These are phyloP conservation scores for Porphyrellus cyaneotinctus DNA, from an alignment of 768 basidiomycete genomes.

Conservation along the genomic window DNA sequence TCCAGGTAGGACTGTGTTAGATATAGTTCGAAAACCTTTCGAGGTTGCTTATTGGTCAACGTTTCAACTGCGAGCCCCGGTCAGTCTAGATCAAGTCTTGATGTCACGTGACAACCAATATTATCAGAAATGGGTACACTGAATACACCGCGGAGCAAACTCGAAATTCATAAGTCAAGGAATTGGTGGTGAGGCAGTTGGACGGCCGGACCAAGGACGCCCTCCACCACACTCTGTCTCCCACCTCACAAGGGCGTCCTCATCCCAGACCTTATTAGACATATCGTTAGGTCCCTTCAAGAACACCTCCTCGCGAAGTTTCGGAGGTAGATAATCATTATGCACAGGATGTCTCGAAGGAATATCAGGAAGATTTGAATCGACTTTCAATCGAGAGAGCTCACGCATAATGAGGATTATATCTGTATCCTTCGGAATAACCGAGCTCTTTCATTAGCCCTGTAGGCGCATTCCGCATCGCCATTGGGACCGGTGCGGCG, in stretches of 20 bases:
- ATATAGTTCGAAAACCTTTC: too few species aligned
- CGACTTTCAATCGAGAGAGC: constrained; percentile 13
- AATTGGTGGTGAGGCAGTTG: neutral
- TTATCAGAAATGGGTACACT: too few species aligned
- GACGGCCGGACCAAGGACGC: constrained; percentile 44
- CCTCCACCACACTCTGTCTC: constrained; percentile 51
- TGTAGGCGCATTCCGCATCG: constrained; percentile 77
- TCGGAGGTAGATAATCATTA: constrained; percentile 56
- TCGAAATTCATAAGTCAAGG: neutral
- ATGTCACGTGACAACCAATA: too few species aligned
- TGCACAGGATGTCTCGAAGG: constrained; percentile 55
- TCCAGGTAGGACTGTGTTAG: too few species aligned
- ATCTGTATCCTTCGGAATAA: constrained; percentile 61
- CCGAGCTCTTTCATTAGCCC: constrained; percentile 63
- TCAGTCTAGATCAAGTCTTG: too few species aligned
- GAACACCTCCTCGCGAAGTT: constrained; percentile 42
- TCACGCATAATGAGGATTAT: constrained; percentile 56
- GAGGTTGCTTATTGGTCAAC: too few species aligned
- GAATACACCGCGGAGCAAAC: neutral
- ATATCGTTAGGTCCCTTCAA: constrained; percentile 41
- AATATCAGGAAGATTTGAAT: neutral
- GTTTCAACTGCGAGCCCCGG: too few species aligned
- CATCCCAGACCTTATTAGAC: constrained; percentile 56
- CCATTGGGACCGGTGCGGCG: constrained; percentile 60
- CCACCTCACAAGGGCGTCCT: constrained; percentile 51